These are phyloP conservation scores for Mycena vitilis DNA, from an alignment of 768 basidiomycete genomes.

Conservation along the genomic window DNA sequence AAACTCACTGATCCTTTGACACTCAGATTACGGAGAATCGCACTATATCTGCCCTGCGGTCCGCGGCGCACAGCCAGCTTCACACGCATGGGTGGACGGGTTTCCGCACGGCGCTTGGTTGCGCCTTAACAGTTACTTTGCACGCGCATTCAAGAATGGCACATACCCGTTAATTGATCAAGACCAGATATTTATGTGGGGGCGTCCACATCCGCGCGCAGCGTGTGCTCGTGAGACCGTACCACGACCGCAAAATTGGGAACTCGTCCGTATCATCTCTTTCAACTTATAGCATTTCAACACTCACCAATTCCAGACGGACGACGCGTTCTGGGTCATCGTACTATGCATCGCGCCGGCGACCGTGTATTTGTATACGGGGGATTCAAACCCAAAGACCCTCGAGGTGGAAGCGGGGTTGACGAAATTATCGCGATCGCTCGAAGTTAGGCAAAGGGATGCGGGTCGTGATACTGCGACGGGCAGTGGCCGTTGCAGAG, in stretches of 20 bases:
- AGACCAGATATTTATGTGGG: constrained; percentile 62
- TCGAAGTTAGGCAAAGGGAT: constrained; percentile 36
- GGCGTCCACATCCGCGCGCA: constrained; percentile 57
- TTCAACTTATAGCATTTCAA: not conserved
- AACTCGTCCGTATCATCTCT: constrained; percentile 51
- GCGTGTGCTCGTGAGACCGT: constrained; percentile 54
- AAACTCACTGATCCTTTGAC: not conserved
- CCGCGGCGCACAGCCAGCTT: constrained; percentile 53
- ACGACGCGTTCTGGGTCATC: constrained; percentile 62
- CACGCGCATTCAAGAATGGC: constrained; percentile 53
- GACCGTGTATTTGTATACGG: constrained; percentile 54
- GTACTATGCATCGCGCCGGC: constrained; percentile 55
- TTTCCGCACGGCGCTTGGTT: constrained; percentile 49
- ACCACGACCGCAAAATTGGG: constrained; percentile 52
- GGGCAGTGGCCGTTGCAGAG: constrained; percentile 45
- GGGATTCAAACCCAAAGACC: constrained; percentile 43
- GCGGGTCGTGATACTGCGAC: constrained; percentile 39
- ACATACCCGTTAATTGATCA: constrained; percentile 55
- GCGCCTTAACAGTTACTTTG: constrained; percentile 23
- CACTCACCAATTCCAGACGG: constrained; percentile 48
- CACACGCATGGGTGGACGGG: constrained; percentile 54
- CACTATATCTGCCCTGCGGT: constrained; percentile 62
- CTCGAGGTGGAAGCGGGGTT: constrained; percentile 53
- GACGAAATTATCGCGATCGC: constrained; percentile 55
- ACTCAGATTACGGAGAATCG: constrained; percentile 52